Percentiles rank a stretch among this genome's conserved stretches.
Conservation (phyloP, 1,284 basidiomycete species). For the Rhodotorula mucilaginosa region DNA sequence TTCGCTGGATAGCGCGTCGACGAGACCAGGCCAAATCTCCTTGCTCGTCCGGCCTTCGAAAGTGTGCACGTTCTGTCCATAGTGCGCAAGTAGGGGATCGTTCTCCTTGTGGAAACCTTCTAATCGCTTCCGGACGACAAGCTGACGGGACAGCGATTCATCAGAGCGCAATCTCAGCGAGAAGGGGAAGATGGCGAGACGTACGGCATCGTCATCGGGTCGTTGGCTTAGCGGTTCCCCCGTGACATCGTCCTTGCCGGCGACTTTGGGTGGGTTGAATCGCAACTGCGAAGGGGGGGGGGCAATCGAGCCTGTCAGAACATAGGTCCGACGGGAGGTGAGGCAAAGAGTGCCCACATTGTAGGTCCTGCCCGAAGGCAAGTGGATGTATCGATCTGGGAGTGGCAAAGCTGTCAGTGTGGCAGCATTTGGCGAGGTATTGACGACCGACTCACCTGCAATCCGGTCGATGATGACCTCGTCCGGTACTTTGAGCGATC, state of each 20-base stretch:
- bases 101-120: slow-evolving; percentile 82
- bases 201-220: slow-evolving; percentile 86
- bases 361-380: slow-evolving; percentile 90
- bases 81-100: slow-evolving; percentile 79
- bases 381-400: slow-evolving; percentile 84
- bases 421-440: neutral
- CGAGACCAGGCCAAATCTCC: slow-evolving; percentile 86
- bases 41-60: slow-evolving; percentile 81
- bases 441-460: neutral
- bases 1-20: slow-evolving; percentile 57
- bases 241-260: slow-evolving; percentile 77
- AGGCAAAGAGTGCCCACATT: slow-evolving; percentile 66
- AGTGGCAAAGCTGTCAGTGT: neutral
- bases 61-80: slow-evolving; percentile 55
- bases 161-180: neutral
- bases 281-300: slow-evolving; percentile 15
- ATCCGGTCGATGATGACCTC: slow-evolving; percentile 85
- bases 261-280: slow-evolving; percentile 75
- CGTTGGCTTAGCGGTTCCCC: slow-evolving; percentile 85
- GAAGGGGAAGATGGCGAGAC: slow-evolving; percentile 45
- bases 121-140: slow-evolving; percentile 77
- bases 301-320: neutral
- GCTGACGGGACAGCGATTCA: slow-evolving; percentile 53
- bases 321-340: no score
- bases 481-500: slow-evolving; percentile 90